A percentile compares a stretch with the other conserved stretches of the same genome.
Conservation (phyloP, 257 asterid species). For the Echium plantagineum region DNA sequence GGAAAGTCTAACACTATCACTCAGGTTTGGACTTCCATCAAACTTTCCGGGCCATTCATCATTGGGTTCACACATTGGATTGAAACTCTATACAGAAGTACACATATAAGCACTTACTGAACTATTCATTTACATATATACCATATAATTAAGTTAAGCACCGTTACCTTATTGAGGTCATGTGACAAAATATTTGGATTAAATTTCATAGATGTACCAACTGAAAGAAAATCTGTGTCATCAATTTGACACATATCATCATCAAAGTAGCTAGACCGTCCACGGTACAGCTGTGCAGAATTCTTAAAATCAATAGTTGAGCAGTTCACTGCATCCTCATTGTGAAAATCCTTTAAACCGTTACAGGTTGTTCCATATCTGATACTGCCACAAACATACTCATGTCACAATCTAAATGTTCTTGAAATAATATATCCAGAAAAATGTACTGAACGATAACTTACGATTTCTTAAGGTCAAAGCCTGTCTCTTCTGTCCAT, state of each 20-base stretch:
- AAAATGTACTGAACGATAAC: slow-evolving; percentile 18
- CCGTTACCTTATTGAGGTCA: slow-evolving; percentile 61
- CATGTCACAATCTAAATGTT: slow-evolving; percentile 8
- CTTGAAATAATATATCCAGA: slow-evolving; percentile 6
- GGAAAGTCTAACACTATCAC: slow-evolving; percentile 29
- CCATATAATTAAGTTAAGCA: slow-evolving; percentile 14
- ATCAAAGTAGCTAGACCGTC: slow-evolving; percentile 66
- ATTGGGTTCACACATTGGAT: slow-evolving; percentile 83
- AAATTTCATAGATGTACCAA: slow-evolving; percentile 50
- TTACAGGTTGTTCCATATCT: slow-evolving; percentile 46
- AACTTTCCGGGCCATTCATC: slow-evolving; percentile 71
- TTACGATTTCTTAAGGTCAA: slow-evolving; percentile 57
- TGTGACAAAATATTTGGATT: slow-evolving; percentile 32
- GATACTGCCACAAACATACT: slow-evolving; percentile 38
- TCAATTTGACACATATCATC: slow-evolving; percentile 89
- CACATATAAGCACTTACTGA: neutral
- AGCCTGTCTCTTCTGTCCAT: slow-evolving; percentile 31
- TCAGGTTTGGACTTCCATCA: slow-evolving; percentile 62
- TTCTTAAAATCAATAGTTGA: slow-evolving; percentile 43
- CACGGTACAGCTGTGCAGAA: slow-evolving; percentile 38
- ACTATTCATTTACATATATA: neutral
- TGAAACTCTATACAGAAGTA: slow-evolving; percentile 47
- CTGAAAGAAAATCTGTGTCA: slow-evolving; percentile 49
- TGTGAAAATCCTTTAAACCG: slow-evolving; percentile 53
- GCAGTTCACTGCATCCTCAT: slow-evolving; percentile 36